Evolutionary conservation across 345 rosid genomes (phyloP), one percentile per base, ranked within the genome.

Genomic region (Raphanus sativus): DNA sequence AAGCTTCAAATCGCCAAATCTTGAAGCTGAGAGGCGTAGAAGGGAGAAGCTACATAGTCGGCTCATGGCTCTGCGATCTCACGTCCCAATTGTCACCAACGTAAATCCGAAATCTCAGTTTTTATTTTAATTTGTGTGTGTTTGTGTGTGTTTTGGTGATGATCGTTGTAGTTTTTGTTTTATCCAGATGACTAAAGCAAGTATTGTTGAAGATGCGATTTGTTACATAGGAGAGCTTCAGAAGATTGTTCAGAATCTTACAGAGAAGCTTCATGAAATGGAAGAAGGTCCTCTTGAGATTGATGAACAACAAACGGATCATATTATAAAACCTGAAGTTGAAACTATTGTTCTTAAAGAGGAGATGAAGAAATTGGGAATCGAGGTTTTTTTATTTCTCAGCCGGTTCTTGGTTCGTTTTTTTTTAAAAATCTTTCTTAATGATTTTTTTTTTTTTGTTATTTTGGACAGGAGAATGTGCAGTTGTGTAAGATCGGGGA

Each of bases 51-150:
- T 95, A 67, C 89, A 87, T 52, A 85, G 76, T 38, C 84, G 94
- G 45, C 94, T 95, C 56, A 84, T 90, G 54, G 67, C 87, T 7
- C 80, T 95, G 12, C 91, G 99, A n/a, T 84, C 98, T 21, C 17
- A 79, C 26, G 98, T 95, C 75, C 98, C 99, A 3, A 86, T 77
- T 16, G 90, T 95, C 88, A 95, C 98, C 50, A 95, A 92, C 76
- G 98, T 77, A 83, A 75, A 1, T 67, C 60, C 55, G 5, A 26
- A 61, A 70, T 65, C 15, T 72, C 29, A 1, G 1, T 1, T 77
- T 1, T 70, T 77, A 10, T 59, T 3, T 2, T 21, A 21, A 8
- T 69, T 9, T 42, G 21, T 17, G 13, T 17, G 25, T 33, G 12
- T 59, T 8, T 21, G 13, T 42, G 25, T 69, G 10, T 69, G 10